A percentile compares a stretch with the other conserved stretches of the same genome.
Evolutionary conservation across 2,329 filamentous ascomycete species (phyloP).

Genomic region (Ceratocystis eucalypticola): DNA sequence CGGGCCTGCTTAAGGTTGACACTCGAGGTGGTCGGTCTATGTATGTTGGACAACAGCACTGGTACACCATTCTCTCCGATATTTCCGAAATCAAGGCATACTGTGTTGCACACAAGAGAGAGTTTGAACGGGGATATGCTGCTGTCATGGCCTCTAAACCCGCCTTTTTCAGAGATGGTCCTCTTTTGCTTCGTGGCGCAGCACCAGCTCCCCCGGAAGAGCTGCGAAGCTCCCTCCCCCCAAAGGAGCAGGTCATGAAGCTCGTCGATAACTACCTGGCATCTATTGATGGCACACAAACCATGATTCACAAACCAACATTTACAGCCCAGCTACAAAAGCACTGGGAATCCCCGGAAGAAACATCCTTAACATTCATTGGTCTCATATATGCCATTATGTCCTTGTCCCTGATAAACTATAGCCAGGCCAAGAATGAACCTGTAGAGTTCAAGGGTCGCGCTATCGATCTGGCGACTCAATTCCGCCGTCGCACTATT

Average conservation of each 20-base stretch:
- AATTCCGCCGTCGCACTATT: slow-evolving; percentile 59
- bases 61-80: slow-evolving; percentile 65
- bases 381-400: slow-evolving; percentile 65
- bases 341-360: slow-evolving; percentile 59
- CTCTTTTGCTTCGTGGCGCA: slow-evolving; percentile 66
- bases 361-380: slow-evolving; percentile 64
- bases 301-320: slow-evolving; percentile 68
- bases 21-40: slow-evolving; percentile 62
- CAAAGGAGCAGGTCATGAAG: slow-evolving; percentile 69
- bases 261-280: slow-evolving; percentile 86
- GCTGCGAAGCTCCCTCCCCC: slow-evolving; percentile 64
- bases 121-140: slow-evolving; percentile 69
- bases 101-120: slow-evolving; percentile 74
- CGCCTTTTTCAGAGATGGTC: slow-evolving; percentile 46
- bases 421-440: slow-evolving; percentile 66
- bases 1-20: slow-evolving; percentile 74
- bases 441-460: slow-evolving; percentile 64
- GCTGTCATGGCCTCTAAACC: slow-evolving; percentile 59
- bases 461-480: slow-evolving; percentile 43
- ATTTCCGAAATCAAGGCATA: slow-evolving; percentile 91
- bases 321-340: slow-evolving; percentile 59
- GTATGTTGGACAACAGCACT: slow-evolving; percentile 73
- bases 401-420: slow-evolving; percentile 64
- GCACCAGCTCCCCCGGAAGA: slow-evolving; percentile 60
- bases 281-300: slow-evolving; percentile 56